Evolutionary conservation across 176 grass and related monocot genomes (phyloP).

Genomic region (Carex littledalei): DNA sequence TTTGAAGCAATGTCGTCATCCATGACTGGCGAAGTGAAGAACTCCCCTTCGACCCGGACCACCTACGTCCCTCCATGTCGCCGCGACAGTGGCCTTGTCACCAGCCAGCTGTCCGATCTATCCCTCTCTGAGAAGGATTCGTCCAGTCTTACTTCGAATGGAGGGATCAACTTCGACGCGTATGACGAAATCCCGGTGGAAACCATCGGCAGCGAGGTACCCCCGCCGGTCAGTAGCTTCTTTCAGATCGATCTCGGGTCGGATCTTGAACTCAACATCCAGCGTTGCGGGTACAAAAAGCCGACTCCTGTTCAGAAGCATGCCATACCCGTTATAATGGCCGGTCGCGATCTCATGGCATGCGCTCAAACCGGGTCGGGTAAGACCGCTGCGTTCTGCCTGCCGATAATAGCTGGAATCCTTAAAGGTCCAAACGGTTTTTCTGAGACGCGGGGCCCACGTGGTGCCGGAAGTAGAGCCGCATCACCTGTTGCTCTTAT

Average conservation of each 20-base stretch:
- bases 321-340: slow-evolving; percentile 54
- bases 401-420: slow-evolving; percentile 50
- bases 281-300: slow-evolving; percentile 42
- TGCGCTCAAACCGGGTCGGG: slow-evolving; percentile 87
- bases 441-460: neutral
- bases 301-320: slow-evolving; percentile 80
- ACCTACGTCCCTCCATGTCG: slow-evolving; percentile 14
- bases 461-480: neutral
- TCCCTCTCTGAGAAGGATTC: neutral
- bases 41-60: neutral
- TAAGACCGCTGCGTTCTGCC: slow-evolving; percentile 86
- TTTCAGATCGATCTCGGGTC: slow-evolving; percentile 43
- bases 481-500: slow-evolving; percentile 48
- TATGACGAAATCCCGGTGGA: slow-evolving; percentile 71
- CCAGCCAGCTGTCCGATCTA: neutral
- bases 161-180: slow-evolving; percentile 29
- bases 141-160: neutral
- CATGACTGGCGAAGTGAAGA: neutral
- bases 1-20: neutral
- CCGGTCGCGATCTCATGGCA: slow-evolving; percentile 63
- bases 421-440: neutral
- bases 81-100: neutral
- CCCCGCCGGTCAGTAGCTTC: slow-evolving; percentile 43
- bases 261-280: slow-evolving; percentile 50
- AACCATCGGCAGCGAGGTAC: slow-evolving; percentile 45